A percentile compares a stretch with the other conserved stretches of the same genome.
These are phyloP conservation scores for Arthroderma sp. DNA, from an alignment of 2,329 filamentous ascomycete genomes.

Conservation along the genomic window DNA sequence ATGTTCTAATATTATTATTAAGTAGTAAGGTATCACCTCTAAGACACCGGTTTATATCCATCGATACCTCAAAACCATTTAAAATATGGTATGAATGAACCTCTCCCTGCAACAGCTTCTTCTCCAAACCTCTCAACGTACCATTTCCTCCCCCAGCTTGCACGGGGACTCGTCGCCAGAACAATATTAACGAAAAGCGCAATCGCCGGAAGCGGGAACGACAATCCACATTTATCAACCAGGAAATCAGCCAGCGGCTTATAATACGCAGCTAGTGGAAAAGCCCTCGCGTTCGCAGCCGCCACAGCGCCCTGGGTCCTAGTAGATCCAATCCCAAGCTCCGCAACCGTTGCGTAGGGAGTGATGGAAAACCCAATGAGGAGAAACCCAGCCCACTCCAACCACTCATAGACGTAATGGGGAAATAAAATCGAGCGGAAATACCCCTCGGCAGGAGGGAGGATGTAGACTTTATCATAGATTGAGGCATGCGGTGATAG, in stretches of 20 bases:
- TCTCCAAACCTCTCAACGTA: slow-evolving; percentile 79
- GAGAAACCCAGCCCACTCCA: slow-evolving; percentile 88
- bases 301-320: slow-evolving; percentile 12
- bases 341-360: slow-evolving; percentile 45
- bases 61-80: slow-evolving; percentile 19
- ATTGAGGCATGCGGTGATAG: slow-evolving; percentile 6
- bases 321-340: slow-evolving; percentile 47
- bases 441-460: slow-evolving; percentile 66
- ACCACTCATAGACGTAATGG: slow-evolving; percentile 93
- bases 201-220: slow-evolving; percentile 58
- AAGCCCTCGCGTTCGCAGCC: slow-evolving; percentile 7
- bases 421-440: slow-evolving; percentile 77
- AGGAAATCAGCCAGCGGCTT: slow-evolving; percentile 17
- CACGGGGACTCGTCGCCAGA: slow-evolving; percentile 77
- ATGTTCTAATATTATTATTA: not conserved
- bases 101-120: slow-evolving; percentile 61
- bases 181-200: slow-evolving; percentile 79
- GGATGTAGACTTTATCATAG: slow-evolving; percentile 71
- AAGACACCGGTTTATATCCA: not conserved
- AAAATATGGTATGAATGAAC: slow-evolving; percentile 55
- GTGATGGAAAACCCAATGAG: slow-evolving; percentile 36
- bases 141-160: slow-evolving; percentile 69
- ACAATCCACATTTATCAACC: slow-evolving; percentile 18
- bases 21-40: not conserved
- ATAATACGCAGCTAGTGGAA: slow-evolving; percentile 26